Evolutionary conservation across 352 stramenopile genomes (phyloP).

Genomic region (Pythium grandisporangium): DNA sequence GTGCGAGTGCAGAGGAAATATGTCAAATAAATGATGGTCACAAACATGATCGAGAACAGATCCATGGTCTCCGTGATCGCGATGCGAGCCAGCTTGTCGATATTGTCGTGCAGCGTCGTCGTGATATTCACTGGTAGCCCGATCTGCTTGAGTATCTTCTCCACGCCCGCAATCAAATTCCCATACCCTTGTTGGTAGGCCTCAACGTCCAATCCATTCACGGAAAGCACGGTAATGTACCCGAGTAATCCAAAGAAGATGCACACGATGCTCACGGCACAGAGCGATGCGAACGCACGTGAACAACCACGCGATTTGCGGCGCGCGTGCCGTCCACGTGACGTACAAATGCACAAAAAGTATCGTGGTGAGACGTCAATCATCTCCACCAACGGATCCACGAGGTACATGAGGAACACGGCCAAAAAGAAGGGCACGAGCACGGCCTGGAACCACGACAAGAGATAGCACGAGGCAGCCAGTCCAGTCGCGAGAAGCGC

Average conservation of each 20-base stretch:
- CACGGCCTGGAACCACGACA: constrained; percentile 80
- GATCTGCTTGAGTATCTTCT: constrained; percentile 59
- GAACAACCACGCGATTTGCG: constrained; percentile 76
- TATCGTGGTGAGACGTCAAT: constrained; percentile 85
- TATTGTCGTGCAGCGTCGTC: constrained; percentile 84
- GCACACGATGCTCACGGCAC: constrained; percentile 76
- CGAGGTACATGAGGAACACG: constrained; percentile 86
- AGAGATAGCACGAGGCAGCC: constrained; percentile 66
- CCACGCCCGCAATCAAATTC: constrained; percentile 49
- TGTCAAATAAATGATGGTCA: constrained; percentile 85
- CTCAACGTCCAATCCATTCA: constrained; percentile 71
- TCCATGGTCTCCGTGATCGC: constrained; percentile 86
- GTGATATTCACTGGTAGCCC: constrained; percentile 83
- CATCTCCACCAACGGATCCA: constrained; percentile 80
- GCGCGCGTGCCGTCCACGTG: constrained; percentile 52
- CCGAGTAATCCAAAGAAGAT: constrained; percentile 81
- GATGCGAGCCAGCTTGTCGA: constrained; percentile 79
- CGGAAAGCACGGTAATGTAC: constrained; percentile 84
- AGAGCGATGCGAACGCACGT: constrained; percentile 71
- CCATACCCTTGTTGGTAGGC: constrained; percentile 82
- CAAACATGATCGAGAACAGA: constrained; percentile 85
- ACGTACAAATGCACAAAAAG: constrained; percentile 83
- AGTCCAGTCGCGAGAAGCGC: constrained; percentile 71
- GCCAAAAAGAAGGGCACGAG: constrained; percentile 84
- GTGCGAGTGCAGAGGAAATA: constrained; percentile 85